Evolutionary conservation across 805 yeast species (phyloP).

Genomic region (Cyberlindnera xishuangbannaensis): DNA sequence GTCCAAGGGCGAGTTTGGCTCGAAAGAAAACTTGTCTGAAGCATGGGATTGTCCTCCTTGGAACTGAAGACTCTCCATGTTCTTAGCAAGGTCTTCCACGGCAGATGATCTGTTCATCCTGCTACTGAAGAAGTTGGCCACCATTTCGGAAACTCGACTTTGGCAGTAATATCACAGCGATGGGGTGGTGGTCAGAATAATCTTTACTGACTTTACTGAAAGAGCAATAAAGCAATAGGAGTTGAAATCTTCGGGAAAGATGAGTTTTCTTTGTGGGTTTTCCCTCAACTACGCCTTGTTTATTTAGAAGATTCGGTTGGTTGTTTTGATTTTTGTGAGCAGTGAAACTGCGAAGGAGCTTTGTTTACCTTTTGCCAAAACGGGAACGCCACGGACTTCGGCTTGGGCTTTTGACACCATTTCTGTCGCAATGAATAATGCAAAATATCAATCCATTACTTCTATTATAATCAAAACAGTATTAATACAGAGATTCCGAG

Average conservation of each 20-base stretch:
- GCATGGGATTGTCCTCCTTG: too few relatives aligned
- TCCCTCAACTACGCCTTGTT: too few relatives aligned
- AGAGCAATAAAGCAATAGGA: too few relatives aligned
- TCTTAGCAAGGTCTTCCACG: conserved; percentile 24
- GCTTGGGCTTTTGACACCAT: conserved; percentile 1
- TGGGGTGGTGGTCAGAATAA: too few relatives aligned
- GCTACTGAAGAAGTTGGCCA: conserved; percentile 25
- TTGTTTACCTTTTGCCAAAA: conserved; percentile 23
- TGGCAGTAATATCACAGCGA: too few relatives aligned
- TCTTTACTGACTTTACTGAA: too few relatives aligned
- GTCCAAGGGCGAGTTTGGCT: conserved; percentile 34
- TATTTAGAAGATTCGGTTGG: background rate
- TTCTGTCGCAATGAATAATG: background rate
- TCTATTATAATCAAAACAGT: too few relatives aligned
- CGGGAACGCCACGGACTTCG: conserved; percentile 4
- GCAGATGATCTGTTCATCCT: conserved; percentile 14
- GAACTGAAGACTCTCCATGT: conserved; percentile 25
- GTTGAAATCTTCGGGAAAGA: too few relatives aligned
- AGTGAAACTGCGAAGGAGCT: conserved; percentile 10
- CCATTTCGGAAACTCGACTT: too few relatives aligned
- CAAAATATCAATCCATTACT: too few relatives aligned
- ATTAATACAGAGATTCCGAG: too few relatives aligned
- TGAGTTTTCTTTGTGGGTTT: too few relatives aligned
- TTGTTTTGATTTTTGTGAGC: conserved; percentile 7
- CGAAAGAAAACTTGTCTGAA: conserved; percentile 24